Conservation (phyloP, 805 yeast species). For the Candida vartiovaarae region DNA sequence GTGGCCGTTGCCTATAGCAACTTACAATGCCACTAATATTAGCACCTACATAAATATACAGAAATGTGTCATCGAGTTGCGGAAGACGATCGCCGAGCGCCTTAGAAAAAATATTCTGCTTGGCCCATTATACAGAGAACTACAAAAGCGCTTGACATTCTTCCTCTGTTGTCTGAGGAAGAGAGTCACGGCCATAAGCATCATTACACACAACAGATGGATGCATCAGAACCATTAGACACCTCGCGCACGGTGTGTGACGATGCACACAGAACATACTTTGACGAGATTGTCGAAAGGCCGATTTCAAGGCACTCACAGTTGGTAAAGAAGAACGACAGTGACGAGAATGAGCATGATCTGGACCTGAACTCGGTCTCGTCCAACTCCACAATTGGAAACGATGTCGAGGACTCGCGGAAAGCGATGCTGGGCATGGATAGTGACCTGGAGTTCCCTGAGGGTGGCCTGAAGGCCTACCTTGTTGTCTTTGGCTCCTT, state of each 20-base stretch:
- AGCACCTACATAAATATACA: too few relatives aligned
- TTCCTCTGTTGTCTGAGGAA: too few relatives aligned
- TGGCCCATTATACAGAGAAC: too few relatives aligned
- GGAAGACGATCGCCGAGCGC: too few relatives aligned
- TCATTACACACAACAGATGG: too few relatives aligned
- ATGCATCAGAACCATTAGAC: background rate
- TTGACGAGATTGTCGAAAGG: background rate
- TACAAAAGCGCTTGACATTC: too few relatives aligned
- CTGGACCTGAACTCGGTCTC: background rate
- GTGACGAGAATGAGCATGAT: background rate
- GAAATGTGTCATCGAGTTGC: too few relatives aligned
- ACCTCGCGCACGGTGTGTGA: background rate
- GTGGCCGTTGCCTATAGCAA: too few relatives aligned
- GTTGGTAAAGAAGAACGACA: background rate
- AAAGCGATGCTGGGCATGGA: constrained; percentile 5
- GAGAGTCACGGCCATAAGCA: too few relatives aligned
- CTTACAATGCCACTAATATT: too few relatives aligned
- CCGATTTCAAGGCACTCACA: too few relatives aligned
- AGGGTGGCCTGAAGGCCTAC: constrained; percentile 55
- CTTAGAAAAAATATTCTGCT: too few relatives aligned
- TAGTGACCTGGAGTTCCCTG: constrained; percentile 36
- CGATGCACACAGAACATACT: background rate
- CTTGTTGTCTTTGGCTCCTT: constrained; percentile 50
- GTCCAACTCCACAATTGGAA: constrained; percentile 1
- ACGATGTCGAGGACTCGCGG: background rate